Conservation (phyloP, 306 rosid species). For the Erythrophleum fordii region DNA sequence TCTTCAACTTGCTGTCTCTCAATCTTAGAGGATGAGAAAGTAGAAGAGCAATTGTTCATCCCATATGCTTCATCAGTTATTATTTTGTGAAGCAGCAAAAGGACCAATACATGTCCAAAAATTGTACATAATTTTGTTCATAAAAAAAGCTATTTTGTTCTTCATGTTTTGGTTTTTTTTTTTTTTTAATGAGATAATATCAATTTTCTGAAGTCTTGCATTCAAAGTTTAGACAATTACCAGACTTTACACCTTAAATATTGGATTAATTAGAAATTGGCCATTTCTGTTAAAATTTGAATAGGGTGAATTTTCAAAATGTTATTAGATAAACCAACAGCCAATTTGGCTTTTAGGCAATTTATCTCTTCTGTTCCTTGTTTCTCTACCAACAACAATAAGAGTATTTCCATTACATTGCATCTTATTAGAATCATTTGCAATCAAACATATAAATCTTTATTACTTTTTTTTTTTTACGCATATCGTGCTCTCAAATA, state of each 20-base stretch:
- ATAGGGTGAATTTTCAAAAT: background rate
- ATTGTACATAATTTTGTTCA: constrained; percentile 38
- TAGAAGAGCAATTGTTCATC: background rate
- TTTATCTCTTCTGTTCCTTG: no score
- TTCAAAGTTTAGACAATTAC: background rate
- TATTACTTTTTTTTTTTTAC: no score
- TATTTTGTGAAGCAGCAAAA: background rate
- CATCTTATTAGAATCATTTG: no score
- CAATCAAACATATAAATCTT: no score
- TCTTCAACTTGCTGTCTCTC: background rate
- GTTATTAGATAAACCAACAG: no score
- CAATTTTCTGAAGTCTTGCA: background rate
- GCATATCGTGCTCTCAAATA: no score
- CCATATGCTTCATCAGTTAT: constrained; percentile 16
- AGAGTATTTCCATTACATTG: no score
- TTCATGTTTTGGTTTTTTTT: background rate
- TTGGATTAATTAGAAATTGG: background rate
- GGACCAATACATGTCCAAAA: background rate
- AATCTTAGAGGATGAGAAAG: background rate
- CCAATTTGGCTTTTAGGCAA: no score
- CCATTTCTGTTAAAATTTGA: background rate
- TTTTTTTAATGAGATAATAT: no score
- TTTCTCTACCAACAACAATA: no score
- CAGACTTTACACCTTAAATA: background rate
- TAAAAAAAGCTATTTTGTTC: background rate